Percentiles rank a stretch among this genome's conserved stretches.
phyloP scores from a whole-genome alignment of 345 rosid genomes.

The Isatis tinctoria region DNA sequence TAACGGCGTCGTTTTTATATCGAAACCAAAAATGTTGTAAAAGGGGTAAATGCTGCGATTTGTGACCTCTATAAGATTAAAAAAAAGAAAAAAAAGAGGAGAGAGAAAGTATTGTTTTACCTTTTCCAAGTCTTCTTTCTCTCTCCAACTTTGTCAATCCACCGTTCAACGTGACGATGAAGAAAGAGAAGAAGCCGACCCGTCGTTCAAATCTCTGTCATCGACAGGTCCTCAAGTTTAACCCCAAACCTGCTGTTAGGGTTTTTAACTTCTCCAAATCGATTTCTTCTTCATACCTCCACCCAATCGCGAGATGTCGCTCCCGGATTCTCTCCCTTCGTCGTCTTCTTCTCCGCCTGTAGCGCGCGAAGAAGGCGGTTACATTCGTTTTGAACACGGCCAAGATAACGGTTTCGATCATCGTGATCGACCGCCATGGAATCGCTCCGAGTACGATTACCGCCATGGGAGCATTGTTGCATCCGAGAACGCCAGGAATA shows the following conservation, averaged over 20 bases:
- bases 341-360: constrained; percentile 36
- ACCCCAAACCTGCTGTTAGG: constrained; percentile 29
- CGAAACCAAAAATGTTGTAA: too few species aligned
- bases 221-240: background rate
- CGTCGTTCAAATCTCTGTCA: constrained; percentile 29
- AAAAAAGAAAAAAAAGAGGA: background rate
- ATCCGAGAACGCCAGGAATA: constrained; percentile 24
- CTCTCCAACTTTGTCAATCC: constrained; percentile 20
- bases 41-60: too few species aligned
- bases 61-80: too few species aligned
- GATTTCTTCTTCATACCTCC: background rate
- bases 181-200: constrained; percentile 33
- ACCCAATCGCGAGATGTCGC: constrained; percentile 38
- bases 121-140: constrained; percentile 15
- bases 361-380: constrained; percentile 47
- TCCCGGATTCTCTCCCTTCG: constrained; percentile 41
- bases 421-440: constrained; percentile 32
- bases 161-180: constrained; percentile 38
- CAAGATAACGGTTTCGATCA: constrained; percentile 32
- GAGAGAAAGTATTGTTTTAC: constrained; percentile 20
- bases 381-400: constrained; percentile 30
- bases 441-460: constrained; percentile 45
- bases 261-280: constrained; percentile 12
- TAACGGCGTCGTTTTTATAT: background rate
- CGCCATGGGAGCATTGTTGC: constrained; percentile 43